Conservation (phyloP, 768 basidiomycete species). For the Leccinum incarnatum region DNA sequence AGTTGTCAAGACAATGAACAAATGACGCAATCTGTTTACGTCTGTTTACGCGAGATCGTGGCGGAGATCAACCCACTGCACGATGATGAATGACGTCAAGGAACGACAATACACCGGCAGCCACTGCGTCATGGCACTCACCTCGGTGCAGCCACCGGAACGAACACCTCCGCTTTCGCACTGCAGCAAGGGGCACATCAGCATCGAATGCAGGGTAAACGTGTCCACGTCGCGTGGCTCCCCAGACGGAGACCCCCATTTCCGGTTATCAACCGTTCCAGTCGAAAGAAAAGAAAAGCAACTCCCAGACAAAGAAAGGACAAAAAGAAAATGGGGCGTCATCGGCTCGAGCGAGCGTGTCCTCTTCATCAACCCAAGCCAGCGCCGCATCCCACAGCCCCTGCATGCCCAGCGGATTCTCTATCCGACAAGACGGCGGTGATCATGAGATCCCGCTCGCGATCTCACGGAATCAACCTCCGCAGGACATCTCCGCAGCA, state of each 20-base stretch:
- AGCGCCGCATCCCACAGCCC: constrained; percentile 4
- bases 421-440: background rate
- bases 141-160: constrained; percentile 85
- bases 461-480: constrained; percentile 12
- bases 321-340: background rate
- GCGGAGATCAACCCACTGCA: constrained; percentile 60
- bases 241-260: constrained; percentile 13
- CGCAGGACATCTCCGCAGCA: constrained; percentile 13
- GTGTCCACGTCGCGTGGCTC: constrained; percentile 18
- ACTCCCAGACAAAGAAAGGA: background rate
- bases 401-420: background rate
- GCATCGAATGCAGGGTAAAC: constrained; percentile 10
- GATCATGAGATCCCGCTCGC: constrained; percentile 12
- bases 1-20: constrained; percentile 34
- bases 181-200: constrained; percentile 37
- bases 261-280: constrained; percentile 14
- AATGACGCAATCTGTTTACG: constrained; percentile 31
- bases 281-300: background rate
- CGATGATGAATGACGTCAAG: constrained; percentile 26
- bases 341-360: background rate
- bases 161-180: constrained; percentile 80
- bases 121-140: constrained; percentile 37
- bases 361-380: constrained; percentile 5
- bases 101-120: constrained; percentile 5
- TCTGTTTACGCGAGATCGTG: constrained; percentile 47